Percentiles rank a stretch among this genome's conserved stretches.
phyloP scores from a whole-genome alignment of 2,329 filamentous ascomycete species.

The Phoma sp. region DNA sequence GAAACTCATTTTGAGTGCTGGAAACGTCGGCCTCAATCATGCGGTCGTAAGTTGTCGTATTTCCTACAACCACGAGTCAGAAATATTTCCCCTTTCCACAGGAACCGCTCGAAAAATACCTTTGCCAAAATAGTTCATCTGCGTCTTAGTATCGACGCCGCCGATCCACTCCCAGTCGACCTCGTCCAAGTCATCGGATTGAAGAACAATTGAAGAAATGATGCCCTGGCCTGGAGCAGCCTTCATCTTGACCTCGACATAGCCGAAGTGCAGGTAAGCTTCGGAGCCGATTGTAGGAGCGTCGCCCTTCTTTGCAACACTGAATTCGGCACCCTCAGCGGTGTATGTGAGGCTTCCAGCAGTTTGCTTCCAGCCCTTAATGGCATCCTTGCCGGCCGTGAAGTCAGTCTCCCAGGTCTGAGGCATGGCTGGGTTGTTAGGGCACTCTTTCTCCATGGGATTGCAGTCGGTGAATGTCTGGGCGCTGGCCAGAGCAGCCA shows the following conservation, averaged over 20 bases:
- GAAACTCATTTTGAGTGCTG: conserved; percentile 61
- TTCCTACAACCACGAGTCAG: conserved; percentile 51
- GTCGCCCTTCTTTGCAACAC: conserved; percentile 55
- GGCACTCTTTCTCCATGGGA: conserved; percentile 52
- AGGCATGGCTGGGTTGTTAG: conserved; percentile 53
- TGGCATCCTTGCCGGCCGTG: conserved; percentile 46
- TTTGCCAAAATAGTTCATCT: conserved; percentile 61
- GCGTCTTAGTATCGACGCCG: conserved; percentile 65
- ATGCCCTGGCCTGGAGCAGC: conserved; percentile 77
- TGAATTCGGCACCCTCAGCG: conserved; percentile 57
- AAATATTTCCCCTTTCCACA: no score
- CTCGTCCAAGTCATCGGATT: conserved; percentile 85
- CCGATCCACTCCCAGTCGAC: conserved; percentile 87
- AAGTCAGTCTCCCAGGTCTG: conserved; percentile 53
- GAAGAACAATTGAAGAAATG: conserved; percentile 80
- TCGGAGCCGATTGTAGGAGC: conserved; percentile 73
- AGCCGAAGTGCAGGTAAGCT: conserved; percentile 87
- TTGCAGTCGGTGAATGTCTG: conserved; percentile 57
- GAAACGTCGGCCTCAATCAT: conserved; percentile 66
- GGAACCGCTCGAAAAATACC: neutral
- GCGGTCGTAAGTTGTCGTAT: conserved; percentile 74
- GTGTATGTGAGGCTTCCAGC: conserved; percentile 53
- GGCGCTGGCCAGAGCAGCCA: conserved; percentile 45
- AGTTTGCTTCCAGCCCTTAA: conserved; percentile 49
- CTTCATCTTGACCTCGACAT: conserved; percentile 78